Evolutionary conservation across 768 basidiomycete species (phyloP), one percentile per base, ranked within the genome.

Genomic region (Suillus alpinus): DNA sequence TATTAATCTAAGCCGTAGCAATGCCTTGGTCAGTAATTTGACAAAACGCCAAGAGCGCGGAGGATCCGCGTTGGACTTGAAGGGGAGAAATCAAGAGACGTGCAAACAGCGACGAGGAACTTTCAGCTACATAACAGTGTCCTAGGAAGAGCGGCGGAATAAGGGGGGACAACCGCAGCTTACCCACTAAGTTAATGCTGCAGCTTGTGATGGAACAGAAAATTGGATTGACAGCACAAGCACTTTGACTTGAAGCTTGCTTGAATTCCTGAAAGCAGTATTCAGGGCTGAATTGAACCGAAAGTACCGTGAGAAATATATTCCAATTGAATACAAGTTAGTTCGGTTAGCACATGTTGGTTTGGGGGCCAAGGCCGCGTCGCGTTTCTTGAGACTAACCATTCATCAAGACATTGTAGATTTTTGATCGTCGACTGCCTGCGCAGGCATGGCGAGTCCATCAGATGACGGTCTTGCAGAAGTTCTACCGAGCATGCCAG

Each of bases 361-460:
- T 57, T 58, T 56, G 44, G 50, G 16, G 29, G 10, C 31, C 49
- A 18, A 31, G 57, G 23, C 20, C 13, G n/a, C 40, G 56, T 32
- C 32, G 59, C 61, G 46, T 53, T 59, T 23, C 40, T 34, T 55
- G 47, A 26, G 36, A n/a, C 49, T n/a, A 50, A n/a, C 18, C 49
- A 50, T 49, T 41, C 57, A 55, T 41, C 59, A 23, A 43, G 20
- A 70, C 65, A 64, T 52, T 56, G 60, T 56, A 51, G 34, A 34
- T 60, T 29, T 56, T 50, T 47, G 37, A 55, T 39, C 41, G 51
- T 60, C 23, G 57, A 34, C 55, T 67, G 63, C 69, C 18, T 64
- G 60, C 52, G 53, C 64, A 66, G 68, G 71, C 73, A 80, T 80
- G 80, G 73, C 76, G 62, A 72, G 76, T 65, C 66, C 75, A 36